Conservation (phyloP, 306 rosid species). For the Trifolium subterraneum region DNA sequence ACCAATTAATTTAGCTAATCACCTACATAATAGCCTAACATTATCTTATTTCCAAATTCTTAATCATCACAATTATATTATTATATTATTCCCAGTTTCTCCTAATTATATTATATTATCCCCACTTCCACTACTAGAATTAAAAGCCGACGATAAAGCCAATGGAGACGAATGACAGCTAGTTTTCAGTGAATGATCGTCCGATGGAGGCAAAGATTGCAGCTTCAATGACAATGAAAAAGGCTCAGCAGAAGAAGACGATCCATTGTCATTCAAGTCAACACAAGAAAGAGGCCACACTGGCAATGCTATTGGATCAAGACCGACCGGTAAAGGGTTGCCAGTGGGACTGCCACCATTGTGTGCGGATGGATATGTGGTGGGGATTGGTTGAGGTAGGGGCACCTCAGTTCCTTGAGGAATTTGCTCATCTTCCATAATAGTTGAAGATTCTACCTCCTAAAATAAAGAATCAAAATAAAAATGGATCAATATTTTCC, state of each 20-base stretch:
- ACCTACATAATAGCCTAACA: too few species aligned
- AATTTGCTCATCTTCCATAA: constrained; percentile 58
- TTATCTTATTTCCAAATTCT: too few species aligned
- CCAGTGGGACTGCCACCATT: constrained; percentile 52
- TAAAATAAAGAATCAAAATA: background rate
- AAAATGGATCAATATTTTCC: constrained; percentile 5
- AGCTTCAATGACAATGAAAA: constrained; percentile 62
- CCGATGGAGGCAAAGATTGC: constrained; percentile 33
- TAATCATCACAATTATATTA: too few species aligned
- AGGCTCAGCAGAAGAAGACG: constrained; percentile 33
- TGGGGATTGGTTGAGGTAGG: constrained; percentile 8
- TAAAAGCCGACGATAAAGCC: constrained; percentile 56
- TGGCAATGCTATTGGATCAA: constrained; percentile 47
- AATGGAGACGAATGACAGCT: constrained; percentile 41
- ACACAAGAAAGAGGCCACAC: constrained; percentile 60
- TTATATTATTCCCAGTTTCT: too few species aligned
- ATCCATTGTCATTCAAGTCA: constrained; percentile 56
- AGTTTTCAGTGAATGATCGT: constrained; percentile 48
- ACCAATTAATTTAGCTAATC: too few species aligned
- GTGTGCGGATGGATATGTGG: constrained; percentile 45
- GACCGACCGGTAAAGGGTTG: constrained; percentile 49
- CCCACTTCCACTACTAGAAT: constrained; percentile 56
- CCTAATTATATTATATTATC: too few species aligned
- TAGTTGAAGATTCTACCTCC: constrained; percentile 57
- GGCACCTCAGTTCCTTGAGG: constrained; percentile 43